Percentiles rank a stretch among this genome's conserved stretches.
These are phyloP conservation scores for Fraxinus latifolia DNA, from an alignment of 305 asterid genomes.

Conservation along the genomic window DNA sequence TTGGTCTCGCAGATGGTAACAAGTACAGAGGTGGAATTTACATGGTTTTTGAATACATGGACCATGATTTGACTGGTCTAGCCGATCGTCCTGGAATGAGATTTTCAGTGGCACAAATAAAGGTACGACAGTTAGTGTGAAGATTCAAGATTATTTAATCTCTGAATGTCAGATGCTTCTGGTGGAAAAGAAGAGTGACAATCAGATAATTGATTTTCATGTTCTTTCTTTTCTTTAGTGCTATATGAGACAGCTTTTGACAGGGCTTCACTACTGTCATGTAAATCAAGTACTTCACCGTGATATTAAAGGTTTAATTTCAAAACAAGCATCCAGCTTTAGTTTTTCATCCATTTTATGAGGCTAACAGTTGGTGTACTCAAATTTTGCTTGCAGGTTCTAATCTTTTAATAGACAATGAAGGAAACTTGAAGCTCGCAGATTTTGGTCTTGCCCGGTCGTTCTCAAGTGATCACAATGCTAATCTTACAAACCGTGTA, in stretches of 20 bases:
- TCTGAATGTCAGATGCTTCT: slow-evolving; percentile 27
- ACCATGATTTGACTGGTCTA: background rate
- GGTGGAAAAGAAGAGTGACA: slow-evolving; percentile 40
- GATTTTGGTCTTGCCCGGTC: slow-evolving; percentile 96
- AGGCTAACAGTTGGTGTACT: slow-evolving; percentile 15
- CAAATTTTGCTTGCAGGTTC: slow-evolving; percentile 56
- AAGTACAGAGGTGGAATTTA: background rate
- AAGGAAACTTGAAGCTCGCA: slow-evolving; percentile 93
- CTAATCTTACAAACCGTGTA: slow-evolving; percentile 92
- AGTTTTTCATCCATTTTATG: slow-evolving; percentile 7
- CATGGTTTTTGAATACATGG: background rate
- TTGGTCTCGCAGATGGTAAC: slow-evolving; percentile 48
- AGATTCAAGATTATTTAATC: slow-evolving; percentile 19
- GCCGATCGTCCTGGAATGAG: background rate
- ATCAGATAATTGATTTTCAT: slow-evolving; percentile 42
- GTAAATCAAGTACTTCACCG: slow-evolving; percentile 98
- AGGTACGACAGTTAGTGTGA: slow-evolving; percentile 45
- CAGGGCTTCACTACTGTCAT: slow-evolving; percentile 99
- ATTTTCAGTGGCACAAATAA: slow-evolving; percentile 70
- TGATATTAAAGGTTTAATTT: slow-evolving; percentile 80
- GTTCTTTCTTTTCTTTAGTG: slow-evolving; percentile 57
- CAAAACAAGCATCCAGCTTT: slow-evolving; percentile 22
- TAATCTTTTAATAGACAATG: slow-evolving; percentile 86
- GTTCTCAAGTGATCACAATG: slow-evolving; percentile 76
- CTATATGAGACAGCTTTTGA: slow-evolving; percentile 92